These are phyloP conservation scores for Boletus smithii DNA, from an alignment of 1,284 basidiomycete species.

Conservation along the genomic window DNA sequence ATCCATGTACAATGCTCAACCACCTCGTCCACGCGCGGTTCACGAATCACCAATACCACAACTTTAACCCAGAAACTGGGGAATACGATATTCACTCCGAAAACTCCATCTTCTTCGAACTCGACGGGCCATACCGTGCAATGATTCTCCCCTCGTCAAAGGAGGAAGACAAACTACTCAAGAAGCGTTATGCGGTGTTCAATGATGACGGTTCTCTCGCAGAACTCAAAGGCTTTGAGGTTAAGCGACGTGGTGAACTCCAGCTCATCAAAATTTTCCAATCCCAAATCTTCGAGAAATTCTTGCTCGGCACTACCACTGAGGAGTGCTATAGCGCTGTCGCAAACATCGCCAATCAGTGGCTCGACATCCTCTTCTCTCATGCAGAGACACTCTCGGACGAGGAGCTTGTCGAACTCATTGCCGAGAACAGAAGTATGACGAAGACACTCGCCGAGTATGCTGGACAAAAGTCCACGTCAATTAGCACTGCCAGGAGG, in stretches of 20 bases:
- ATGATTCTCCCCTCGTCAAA: constrained; percentile 99
- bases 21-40: constrained; percentile 95
- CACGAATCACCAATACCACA: constrained; percentile 98
- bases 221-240: constrained; percentile 98
- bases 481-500: constrained; percentile 93
- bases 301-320: constrained; percentile 88
- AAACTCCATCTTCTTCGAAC: constrained; percentile 99
- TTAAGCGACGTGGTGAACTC: constrained; percentile 96
- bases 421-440: constrained; percentile 99
- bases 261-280: constrained; percentile 99
- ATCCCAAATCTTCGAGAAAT: constrained; percentile 97
- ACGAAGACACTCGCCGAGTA: constrained; percentile 96
- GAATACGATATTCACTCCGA: constrained; percentile 88
- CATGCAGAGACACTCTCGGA: constrained; percentile 83
- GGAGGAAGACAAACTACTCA: constrained; percentile 97
- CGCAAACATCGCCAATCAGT: constrained; percentile 91
- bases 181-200: constrained; percentile 99
- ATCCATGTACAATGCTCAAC: constrained; percentile 99
- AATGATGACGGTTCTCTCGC: constrained; percentile 96
- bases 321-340: constrained; percentile 96
- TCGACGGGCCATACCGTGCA: constrained; percentile 97
- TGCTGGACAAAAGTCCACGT: constrained; percentile 94
- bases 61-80: constrained; percentile 81
- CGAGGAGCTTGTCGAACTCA: constrained; percentile 94
- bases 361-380: constrained; percentile 94